Conservation (phyloP, 164 flowering plant genomes). For the Euptelea pleiosperma region DNA sequence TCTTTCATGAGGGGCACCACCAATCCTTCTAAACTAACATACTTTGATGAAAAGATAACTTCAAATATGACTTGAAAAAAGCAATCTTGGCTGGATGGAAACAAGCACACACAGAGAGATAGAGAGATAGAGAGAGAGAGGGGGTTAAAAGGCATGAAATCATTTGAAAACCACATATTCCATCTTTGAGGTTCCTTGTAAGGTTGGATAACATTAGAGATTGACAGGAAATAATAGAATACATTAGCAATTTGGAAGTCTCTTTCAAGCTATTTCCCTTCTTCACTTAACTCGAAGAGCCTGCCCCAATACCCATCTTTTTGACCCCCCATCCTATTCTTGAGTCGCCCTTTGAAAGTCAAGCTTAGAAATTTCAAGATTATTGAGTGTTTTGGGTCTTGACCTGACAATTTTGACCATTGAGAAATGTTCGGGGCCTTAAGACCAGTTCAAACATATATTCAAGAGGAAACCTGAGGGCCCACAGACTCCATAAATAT, state of each 20-base stretch:
- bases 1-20: constrained; percentile 22
- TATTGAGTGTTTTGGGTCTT: constrained; percentile 7
- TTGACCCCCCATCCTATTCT: neutral
- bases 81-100: constrained; percentile 1
- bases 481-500: no score
- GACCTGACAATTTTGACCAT: neutral
- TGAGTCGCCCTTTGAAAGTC: constrained; percentile 17
- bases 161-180: constrained; percentile 25
- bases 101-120: neutral
- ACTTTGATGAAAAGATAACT: constrained; percentile 25
- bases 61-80: neutral
- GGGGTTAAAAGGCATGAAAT: constrained; percentile 13
- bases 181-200: constrained; percentile 16
- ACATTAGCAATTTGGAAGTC: constrained; percentile 15
- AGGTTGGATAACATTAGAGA: constrained; percentile 9
- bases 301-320: neutral
- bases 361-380: constrained; percentile 13
- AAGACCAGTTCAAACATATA: neutral
- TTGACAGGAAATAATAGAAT: neutral
- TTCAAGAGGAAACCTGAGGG: no score
- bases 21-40: constrained; percentile 10
- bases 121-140: neutral
- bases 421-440: neutral
- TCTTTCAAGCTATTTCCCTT: constrained; percentile 9
- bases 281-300: constrained; percentile 13